Base-by-base conservation (phyloP, 495 filamentous ascomycete genomes). In the Trichoderma asperelloides region DNA sequence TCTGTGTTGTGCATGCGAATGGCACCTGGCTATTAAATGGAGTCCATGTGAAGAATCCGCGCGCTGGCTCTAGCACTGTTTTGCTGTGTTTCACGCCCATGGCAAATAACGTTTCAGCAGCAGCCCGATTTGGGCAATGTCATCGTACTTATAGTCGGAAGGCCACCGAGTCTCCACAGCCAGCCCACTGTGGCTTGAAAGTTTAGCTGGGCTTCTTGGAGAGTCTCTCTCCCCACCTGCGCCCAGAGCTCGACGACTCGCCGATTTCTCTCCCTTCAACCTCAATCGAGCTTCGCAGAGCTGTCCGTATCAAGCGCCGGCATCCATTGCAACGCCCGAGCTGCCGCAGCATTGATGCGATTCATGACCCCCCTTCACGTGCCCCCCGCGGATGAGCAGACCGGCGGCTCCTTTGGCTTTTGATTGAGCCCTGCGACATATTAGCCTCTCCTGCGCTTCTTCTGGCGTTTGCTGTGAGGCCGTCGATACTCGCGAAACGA, bases 291-390 rank as follows among this genome's bases (percentile, higher is more conserved):
- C 25, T 60, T 60, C 33, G 25, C 25, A 13, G 16, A 28, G 55
- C 55, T 27, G 47, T 51, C n/a, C 9, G 15, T 28, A 13, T 30
- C 12, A 28, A 30, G 55, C 55, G 55, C 55, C 11, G 15, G 55
- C 12, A 4, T 28, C 55, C 11, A 21, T 60, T 30, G 55, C 55
- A 28, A 28, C 55, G 27, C 27, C 55, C 12, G 55, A 30, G 55
- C 55, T 33, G 55, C 55, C 25, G 25, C 55, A 30, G 55, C 55
- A 60, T 60, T 60, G 55, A 60, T 60, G 55, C 55, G 25, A 60
- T 60, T 30, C 55, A 60, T 12, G 49, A 11, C 27, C 55, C 55
- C 55, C 55, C 55, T 21, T 60, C 55, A 21, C 16, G 55, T 60
- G 27, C 55, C 25, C 4, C 28, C 25, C 55, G 25, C 55, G 27